Conservation (phyloP, 352 stramenopile genomes). For the Sclerospora graminicola region DNA sequence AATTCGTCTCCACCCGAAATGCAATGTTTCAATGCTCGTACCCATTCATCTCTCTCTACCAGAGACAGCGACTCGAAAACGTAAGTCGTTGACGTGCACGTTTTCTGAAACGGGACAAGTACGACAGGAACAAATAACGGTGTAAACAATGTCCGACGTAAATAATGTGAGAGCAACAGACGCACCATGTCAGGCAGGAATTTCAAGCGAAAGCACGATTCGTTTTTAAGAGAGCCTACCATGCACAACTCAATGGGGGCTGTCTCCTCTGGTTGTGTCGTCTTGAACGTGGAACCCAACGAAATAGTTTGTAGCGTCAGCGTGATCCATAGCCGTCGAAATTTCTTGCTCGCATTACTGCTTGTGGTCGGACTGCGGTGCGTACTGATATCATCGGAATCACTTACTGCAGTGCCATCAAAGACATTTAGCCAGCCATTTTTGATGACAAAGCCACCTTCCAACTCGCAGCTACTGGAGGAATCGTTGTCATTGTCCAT, state of each 20-base stretch:
- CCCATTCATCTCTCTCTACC: slow-evolving; percentile 68
- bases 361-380: slow-evolving; percentile 7
- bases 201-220: slow-evolving; percentile 47
- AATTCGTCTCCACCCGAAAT: slow-evolving; percentile 44
- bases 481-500: slow-evolving; percentile 60
- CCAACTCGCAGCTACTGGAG: slow-evolving; percentile 47
- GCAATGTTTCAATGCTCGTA: slow-evolving; percentile 67
- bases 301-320: slow-evolving; percentile 65
- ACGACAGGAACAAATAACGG: background rate
- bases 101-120: slow-evolving; percentile 23
- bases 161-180: background rate
- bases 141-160: slow-evolving; percentile 1
- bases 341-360: slow-evolving; percentile 19
- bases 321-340: slow-evolving; percentile 65
- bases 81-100: slow-evolving; percentile 30
- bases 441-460: slow-evolving; percentile 75
- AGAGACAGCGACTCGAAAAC: slow-evolving; percentile 58
- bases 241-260: slow-evolving; percentile 54
- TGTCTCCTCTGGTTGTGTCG: slow-evolving; percentile 48
- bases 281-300: slow-evolving; percentile 56
- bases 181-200: slow-evolving; percentile 22
- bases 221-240: slow-evolving; percentile 34
- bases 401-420: slow-evolving; percentile 18
- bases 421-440: slow-evolving; percentile 78
- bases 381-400: background rate